Conservation (phyloP, 805 yeast genomes). For the Candida hungchunana region DNA sequence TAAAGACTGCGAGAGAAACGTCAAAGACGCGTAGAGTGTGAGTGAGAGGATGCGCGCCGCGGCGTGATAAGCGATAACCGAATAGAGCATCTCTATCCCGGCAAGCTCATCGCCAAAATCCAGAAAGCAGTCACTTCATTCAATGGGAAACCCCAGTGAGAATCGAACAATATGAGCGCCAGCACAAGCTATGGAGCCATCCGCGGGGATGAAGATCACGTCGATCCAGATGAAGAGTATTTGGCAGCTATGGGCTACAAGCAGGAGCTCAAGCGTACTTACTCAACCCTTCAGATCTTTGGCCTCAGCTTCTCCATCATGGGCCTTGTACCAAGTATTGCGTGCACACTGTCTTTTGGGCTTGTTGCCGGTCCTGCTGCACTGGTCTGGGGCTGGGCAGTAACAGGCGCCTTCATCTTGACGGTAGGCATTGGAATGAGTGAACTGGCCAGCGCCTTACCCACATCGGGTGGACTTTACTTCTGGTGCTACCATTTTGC, state of each 20-base stretch:
- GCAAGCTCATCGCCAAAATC: neutral
- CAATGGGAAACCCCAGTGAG: no score
- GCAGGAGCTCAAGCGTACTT: slow-evolving; percentile 57
- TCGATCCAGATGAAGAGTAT: slow-evolving; percentile 14
- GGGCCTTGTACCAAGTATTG: slow-evolving; percentile 60
- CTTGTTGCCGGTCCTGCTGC: slow-evolving; percentile 53
- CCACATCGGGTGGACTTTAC: slow-evolving; percentile 69
- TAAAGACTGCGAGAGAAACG: neutral
- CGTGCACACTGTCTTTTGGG: slow-evolving; percentile 46
- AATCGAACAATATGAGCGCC: no score
- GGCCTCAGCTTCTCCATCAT: slow-evolving; percentile 65
- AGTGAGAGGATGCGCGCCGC: neutral
- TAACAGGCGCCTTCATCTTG: slow-evolving; percentile 50
- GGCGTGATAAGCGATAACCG: slow-evolving; percentile 1
- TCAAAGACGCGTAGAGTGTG: neutral
- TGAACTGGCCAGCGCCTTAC: slow-evolving; percentile 58
- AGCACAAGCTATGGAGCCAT: slow-evolving; percentile 1
- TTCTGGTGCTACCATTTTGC: slow-evolving; percentile 61
- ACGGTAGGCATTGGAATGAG: slow-evolving; percentile 54
- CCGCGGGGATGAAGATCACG: slow-evolving; percentile 2
- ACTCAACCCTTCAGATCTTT: slow-evolving; percentile 54
- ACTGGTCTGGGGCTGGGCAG: slow-evolving; percentile 67
- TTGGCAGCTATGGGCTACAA: slow-evolving; percentile 50
- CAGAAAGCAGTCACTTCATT: no score
- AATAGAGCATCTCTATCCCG: slow-evolving; percentile 7